A percentile compares a stretch with the other conserved stretches of the same genome.
Evolutionary conservation across 192 early-diverging fungal genomes (phyloP).

Genomic region (Podila epicladia): DNA sequence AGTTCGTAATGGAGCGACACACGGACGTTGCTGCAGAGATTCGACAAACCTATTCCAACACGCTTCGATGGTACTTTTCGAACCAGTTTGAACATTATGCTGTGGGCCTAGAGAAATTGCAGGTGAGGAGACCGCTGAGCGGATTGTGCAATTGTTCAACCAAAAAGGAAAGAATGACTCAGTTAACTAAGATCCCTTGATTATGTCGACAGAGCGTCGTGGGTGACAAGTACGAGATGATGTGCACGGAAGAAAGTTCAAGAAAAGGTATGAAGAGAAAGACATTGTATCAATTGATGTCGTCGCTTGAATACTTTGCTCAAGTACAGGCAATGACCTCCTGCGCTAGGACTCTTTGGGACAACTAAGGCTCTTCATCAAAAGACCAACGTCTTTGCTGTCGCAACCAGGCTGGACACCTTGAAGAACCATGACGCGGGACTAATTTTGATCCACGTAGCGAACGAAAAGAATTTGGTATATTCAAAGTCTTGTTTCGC

Average conservation of each 20-base stretch:
- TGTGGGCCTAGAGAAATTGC: slow-evolving; percentile 77
- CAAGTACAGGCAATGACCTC: not conserved
- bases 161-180: not conserved
- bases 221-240: slow-evolving; percentile 86
- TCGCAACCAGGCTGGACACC: slow-evolving; percentile 85
- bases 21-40: slow-evolving; percentile 89
- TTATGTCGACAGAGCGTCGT: slow-evolving; percentile 57
- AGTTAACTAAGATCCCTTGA: not conserved
- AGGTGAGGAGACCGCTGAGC: slow-evolving; percentile 53
- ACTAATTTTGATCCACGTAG: slow-evolving; percentile 86
- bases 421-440: slow-evolving; percentile 81
- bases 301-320: not conserved
- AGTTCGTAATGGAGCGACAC: slow-evolving; percentile 91
- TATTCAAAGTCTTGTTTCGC: not conserved
- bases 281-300: not conserved
- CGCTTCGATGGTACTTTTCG: slow-evolving; percentile 86
- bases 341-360: slow-evolving; percentile 66
- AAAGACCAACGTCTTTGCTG: slow-evolving; percentile 84
- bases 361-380: slow-evolving; percentile 79
- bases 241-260: slow-evolving; percentile 85
- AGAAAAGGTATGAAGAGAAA: slow-evolving; percentile 62
- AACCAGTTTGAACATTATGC: slow-evolving; percentile 93
- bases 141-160: not conserved
- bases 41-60: slow-evolving; percentile 84
- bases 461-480: slow-evolving; percentile 78